Base-by-base conservation (phyloP, 2,329 filamentous ascomycete species). In the Botryotinia calthae region DNA sequence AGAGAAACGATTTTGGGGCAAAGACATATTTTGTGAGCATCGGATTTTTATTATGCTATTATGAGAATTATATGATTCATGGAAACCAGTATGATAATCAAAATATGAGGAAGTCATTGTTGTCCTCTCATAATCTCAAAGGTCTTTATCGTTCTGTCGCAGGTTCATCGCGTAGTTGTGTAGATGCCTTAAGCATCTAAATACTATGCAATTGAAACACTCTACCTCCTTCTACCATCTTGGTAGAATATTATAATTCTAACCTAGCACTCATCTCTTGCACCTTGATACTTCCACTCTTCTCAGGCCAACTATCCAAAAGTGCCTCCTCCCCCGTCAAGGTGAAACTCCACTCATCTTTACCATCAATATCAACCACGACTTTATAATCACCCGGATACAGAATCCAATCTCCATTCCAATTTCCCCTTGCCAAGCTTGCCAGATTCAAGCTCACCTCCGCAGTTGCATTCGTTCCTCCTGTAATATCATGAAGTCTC, bases 311-410 rank as follows among this genome's bases (percentile, higher is more conserved):
- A 12, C 51, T 54, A 70, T 85, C 86, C 69, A 88, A 74, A 25
- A 84, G 80, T 1, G 77, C 79, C 34, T 82, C 78, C 1, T 83
- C 78, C 0, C 86, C 87, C 0, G 82, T 85, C 73, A 88, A 79
- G 3, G 81, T 83, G 74, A 88, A 86, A 34, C 83, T 82, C 61
- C 83, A 75, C 51, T 75, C 80, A 0, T 82, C 81, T 65, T 82
- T 76, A 2, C 82, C 81, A 67, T 84, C 82, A 72, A 82, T 79
- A 77, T 88, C 86, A 14, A 88, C 70, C 66, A 82, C 76, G 18
- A 88, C 63, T 12, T 79, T 82, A 75, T 89, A 89, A 28, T 82
- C 82, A 0, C 86, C 87, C 0, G 87, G 87, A 78, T 87, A 88
- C 16, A 89, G 77, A 22, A 87, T 84, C 65, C 81, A 82, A 74